A percentile compares a stretch with the other conserved stretches of the same genome.
Conservation (phyloP, 1,139 yeast species). For the Candida sanyaensis region DNA sequence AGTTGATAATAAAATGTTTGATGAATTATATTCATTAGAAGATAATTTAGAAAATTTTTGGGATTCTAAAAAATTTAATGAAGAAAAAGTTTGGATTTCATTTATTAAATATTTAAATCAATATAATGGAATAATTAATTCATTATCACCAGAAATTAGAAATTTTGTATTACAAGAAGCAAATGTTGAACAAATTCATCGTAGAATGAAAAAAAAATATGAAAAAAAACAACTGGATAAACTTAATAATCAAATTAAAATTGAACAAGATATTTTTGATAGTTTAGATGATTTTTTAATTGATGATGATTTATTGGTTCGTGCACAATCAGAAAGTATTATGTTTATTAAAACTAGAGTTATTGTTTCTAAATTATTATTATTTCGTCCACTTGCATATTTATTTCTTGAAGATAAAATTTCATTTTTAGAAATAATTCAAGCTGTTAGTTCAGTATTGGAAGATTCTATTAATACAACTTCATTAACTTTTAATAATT, state of each 20-base stretch:
- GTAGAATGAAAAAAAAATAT: conserved; percentile 28
- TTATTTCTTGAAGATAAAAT: conserved; percentile 35
- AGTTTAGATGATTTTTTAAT: conserved; percentile 35
- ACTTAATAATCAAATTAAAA: conserved; percentile 17
- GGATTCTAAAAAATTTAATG: conserved; percentile 29
- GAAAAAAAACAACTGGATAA: conserved; percentile 16
- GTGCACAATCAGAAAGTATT: conserved; percentile 40
- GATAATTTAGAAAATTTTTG: conserved; percentile 19
- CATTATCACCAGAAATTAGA: conserved; percentile 36
- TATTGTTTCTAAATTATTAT: conserved; percentile 31
- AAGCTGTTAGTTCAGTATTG: conserved; percentile 25
- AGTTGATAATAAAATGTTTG: conserved; percentile 45
- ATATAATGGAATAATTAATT: conserved; percentile 42
- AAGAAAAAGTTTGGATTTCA: conserved; percentile 28
- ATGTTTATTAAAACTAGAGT: conserved; percentile 44
- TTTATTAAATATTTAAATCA: conserved; percentile 40
- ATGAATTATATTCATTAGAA: conserved; percentile 35
- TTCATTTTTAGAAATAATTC: conserved; percentile 24
- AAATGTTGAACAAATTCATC: conserved; percentile 35
- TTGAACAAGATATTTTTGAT: conserved; percentile 21
- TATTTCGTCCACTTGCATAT: conserved; percentile 40
- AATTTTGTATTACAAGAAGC: conserved; percentile 36
- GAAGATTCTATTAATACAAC: conserved; percentile 5
- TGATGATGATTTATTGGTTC: conserved; percentile 35
- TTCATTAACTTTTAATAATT: not conserved